Base-by-base conservation (phyloP, 305 asterid genomes). In the Fraxinus ornus region DNA sequence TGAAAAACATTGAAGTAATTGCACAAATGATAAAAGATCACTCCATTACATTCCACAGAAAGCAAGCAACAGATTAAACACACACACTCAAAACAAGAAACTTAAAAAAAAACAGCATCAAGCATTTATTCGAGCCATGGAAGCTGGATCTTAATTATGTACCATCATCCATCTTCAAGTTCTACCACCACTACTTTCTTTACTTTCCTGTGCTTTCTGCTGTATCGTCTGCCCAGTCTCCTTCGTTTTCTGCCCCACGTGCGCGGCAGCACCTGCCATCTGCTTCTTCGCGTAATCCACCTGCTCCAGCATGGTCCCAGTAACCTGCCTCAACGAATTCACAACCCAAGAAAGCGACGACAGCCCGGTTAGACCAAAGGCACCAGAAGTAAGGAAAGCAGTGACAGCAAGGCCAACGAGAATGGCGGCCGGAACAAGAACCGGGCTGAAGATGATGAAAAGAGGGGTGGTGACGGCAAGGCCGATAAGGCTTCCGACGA, bases 291-390 rank as follows among this genome's bases (percentile, higher is more conserved):
- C 95, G 57, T 79, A 84, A 21, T 91, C 97, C 84, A 93, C 7
- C 72, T 91, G 96, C 28, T 91, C 95, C n/a, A 84, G 89, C 36
- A 22, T 7, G 73, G 79, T 71, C 15, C 91, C 92, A 17, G 90
- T 84, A 4, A 88, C 86, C 82, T 85, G 90, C 71, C 97, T 80
- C 68, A 94, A 90, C 81, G 84, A 83, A 57, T 86, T 92, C 81
- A 94, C 41, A 9, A 93, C 93, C 97, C 97, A 94, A 19, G 97
- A 90, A 1, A 94, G 89, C 2, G 98, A 91, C 26, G 95, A 90
- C 7, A 92, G 89, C 24, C 95, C 95, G 8, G 97, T 90, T 5
- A 94, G 86, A 55, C 97, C 95, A 24, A 94, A 90, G 0, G 97
- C 97, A 0, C 98, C 95, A 0, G 95, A 93, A 0, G 98, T 86